These are phyloP conservation scores for Phytophthora sojae DNA, from an alignment of 352 stramenopile genomes.

Conservation along the genomic window DNA sequence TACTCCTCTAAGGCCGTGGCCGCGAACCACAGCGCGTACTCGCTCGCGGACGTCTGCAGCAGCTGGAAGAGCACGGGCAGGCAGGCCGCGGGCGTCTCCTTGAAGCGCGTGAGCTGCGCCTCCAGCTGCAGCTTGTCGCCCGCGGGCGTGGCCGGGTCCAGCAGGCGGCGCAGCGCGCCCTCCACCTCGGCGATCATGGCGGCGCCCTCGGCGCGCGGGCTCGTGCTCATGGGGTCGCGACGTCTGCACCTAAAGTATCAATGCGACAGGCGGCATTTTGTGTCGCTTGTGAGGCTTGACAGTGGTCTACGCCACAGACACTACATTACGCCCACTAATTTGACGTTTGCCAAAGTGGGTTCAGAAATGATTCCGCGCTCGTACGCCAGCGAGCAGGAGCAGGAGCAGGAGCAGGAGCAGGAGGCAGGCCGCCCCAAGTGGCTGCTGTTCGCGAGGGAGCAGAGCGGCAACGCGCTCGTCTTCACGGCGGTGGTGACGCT, in stretches of 20 bases:
- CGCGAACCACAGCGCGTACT: slow-evolving; percentile 85
- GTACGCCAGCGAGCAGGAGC: slow-evolving; percentile 40
- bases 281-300: background rate
- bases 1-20: slow-evolving; percentile 79
- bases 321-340: background rate
- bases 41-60: slow-evolving; percentile 62
- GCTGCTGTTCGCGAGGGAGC: slow-evolving; percentile 57
- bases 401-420: too few relatives aligned
- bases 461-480: slow-evolving; percentile 16
- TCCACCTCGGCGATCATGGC: slow-evolving; percentile 72
- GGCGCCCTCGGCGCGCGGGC: slow-evolving; percentile 2
- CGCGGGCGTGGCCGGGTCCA: slow-evolving; percentile 63
- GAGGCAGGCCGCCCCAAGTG: slow-evolving; percentile 21
- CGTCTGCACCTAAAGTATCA: too few relatives aligned
- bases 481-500: slow-evolving; percentile 45
- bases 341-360: background rate
- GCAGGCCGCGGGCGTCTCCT: slow-evolving; percentile 55
- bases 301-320: background rate
- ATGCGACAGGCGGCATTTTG: background rate
- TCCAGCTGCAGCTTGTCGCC: slow-evolving; percentile 63
- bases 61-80: slow-evolving; percentile 77
- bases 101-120: slow-evolving; percentile 68
- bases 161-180: slow-evolving; percentile 56
- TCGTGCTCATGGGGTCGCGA: slow-evolving; percentile 15
- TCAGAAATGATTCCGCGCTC: slow-evolving; percentile 34